Conservation (phyloP, 225 moss, liverwort and hornwort genomes). For the Climacium dendroides region DNA sequence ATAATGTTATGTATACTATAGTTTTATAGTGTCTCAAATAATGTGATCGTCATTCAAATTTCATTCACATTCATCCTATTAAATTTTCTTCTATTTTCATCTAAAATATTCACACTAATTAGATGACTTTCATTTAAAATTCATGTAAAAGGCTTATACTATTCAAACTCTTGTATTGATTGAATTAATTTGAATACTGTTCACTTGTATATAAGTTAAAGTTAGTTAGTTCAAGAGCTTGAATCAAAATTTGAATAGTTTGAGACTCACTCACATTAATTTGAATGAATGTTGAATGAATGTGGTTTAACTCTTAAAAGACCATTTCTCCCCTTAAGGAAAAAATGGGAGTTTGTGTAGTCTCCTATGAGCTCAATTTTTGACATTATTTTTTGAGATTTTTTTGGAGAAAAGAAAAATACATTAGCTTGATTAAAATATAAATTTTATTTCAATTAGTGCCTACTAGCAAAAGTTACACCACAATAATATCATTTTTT, state of each 20-base stretch:
- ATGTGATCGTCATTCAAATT: neutral
- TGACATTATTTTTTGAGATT: neutral
- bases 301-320: fast-evolving
- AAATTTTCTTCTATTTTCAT: neutral
- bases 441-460: fast-evolving
- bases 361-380: fast-evolving
- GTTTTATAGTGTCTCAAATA: neutral
- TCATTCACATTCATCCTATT: neutral
- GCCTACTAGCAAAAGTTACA: fast-evolving
- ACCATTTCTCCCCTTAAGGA: fast-evolving
- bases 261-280: neutral
- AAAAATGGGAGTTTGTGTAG: fast-evolving
- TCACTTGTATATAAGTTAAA: neutral
- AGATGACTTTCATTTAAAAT: fast-evolving
- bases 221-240: neutral
- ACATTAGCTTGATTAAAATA: fast-evolving
- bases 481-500: fast-evolving
- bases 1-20: neutral
- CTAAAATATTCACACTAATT: neutral
- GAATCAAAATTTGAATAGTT: neutral
- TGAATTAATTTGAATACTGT: neutral
- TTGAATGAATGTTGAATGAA: neutral
- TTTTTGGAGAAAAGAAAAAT: too few species aligned
- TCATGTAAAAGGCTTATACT: fast-evolving
- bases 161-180: neutral